These are phyloP conservation scores for Lepraria neglecta DNA, from an alignment of 495 filamentous ascomycete species.

Conservation along the genomic window DNA sequence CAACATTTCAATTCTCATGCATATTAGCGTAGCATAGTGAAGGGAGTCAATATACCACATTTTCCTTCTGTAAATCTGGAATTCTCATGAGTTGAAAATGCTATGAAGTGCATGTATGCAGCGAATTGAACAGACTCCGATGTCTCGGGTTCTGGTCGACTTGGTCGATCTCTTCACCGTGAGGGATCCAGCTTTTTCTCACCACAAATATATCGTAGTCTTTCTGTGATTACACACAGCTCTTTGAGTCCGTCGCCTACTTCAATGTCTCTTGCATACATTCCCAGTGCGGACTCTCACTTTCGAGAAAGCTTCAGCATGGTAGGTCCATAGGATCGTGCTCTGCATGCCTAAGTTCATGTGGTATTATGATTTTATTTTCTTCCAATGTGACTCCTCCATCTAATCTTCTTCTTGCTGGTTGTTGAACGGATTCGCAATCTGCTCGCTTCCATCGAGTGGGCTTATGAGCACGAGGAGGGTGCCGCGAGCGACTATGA, in stretches of 20 bases:
- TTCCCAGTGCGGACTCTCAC: no score
- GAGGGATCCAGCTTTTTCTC: no score
- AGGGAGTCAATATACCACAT: background rate
- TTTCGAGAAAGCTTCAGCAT: background rate
- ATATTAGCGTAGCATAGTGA: constrained; percentile 3
- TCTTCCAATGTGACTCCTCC: background rate
- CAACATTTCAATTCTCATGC: background rate
- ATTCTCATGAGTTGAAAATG: no score
- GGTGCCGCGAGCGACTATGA: constrained; percentile 89
- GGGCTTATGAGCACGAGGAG: constrained; percentile 88
- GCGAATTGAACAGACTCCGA: no score
- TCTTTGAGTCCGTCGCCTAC: no score
- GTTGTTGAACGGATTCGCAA: constrained; percentile 85
- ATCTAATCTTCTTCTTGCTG: constrained; percentile 45
- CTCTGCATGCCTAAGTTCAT: background rate
- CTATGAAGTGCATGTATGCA: no score
- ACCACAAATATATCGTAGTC: no score
- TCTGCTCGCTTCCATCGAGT: constrained; percentile 89
- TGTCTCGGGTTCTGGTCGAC: no score
- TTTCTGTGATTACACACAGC: no score
- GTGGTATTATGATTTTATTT: background rate
- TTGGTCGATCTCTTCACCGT: no score
- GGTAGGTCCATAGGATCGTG: background rate
- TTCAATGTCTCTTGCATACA: no score
- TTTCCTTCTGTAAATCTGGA: no score